These are phyloP conservation scores for Debaryomyces sp. DNA, from an alignment of 1,139 yeast genomes.

Conservation along the genomic window DNA sequence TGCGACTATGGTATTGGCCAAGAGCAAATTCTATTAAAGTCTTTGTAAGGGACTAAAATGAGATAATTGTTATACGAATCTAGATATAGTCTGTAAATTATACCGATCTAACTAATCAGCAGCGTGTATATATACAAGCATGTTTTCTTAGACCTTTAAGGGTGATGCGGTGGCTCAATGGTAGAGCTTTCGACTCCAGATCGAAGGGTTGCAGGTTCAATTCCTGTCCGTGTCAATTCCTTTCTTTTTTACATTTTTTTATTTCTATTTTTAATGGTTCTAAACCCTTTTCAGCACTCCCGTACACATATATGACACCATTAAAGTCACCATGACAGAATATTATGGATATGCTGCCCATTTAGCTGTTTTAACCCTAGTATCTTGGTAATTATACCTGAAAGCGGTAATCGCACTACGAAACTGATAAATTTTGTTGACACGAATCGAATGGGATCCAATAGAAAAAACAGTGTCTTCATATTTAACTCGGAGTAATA, in stretches of 20 bases:
- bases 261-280: not conserved
- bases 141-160: constrained; percentile 18
- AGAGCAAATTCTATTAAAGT: no score
- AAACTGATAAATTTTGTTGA: constrained; percentile 11
- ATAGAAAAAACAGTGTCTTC: constrained; percentile 4
- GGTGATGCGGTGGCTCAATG: constrained; percentile 90
- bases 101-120: no score
- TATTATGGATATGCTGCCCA: not conserved
- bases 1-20: no score
- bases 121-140: no score
- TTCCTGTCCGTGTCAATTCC: constrained; percentile 39
- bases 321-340: not conserved
- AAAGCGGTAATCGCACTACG: constrained; percentile 9
- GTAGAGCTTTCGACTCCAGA: constrained; percentile 89
- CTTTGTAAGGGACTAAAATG: no score
- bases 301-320: no score
- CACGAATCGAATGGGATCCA: constrained; percentile 13
- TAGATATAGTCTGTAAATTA: no score
- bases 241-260: constrained; percentile 14
- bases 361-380: not conserved
- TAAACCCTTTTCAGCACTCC: no score
- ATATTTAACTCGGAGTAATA: constrained; percentile 2
- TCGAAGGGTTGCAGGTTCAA: constrained; percentile 41
- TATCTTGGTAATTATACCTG: not conserved
- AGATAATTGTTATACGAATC: no score